Evolutionary conservation across 805 yeast genomes (phyloP), one percentile per base, ranked within the genome.

Genomic region (Myxozyma monticola): DNA sequence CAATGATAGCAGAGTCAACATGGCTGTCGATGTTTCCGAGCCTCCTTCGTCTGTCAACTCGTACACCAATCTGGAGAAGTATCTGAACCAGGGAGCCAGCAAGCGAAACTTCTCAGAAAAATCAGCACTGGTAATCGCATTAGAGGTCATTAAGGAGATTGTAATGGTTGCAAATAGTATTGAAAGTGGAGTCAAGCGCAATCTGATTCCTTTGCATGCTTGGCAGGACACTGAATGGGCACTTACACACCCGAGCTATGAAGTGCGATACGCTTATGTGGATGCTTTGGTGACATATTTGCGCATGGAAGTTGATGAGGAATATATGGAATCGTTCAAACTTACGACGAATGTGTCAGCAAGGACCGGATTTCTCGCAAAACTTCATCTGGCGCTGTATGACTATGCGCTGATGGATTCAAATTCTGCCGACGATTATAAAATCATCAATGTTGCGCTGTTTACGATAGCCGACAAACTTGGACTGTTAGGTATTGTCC

Each of bases 341-440:
- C 29, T 33, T 24, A 33, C 28, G 17, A 29, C 25, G 42, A 36
- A 29, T 10, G 39, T 40, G 25, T 22, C 42, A 15, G 17, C 49
- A n/a, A 10, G 10, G 33, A 24, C 31, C 15, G 57, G 50, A n/a
- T 51, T 43, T 29, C 14, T 52, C 21, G 45, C 52, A 14, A 26
- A 36, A 26, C 36, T 49, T 18, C 46, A 52, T 30, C 21, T 37
- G 24, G 48, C 51, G 24, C n/a, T 51, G 17, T 47, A 46, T 20
- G 49, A 42, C 33, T 44, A 37, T 38, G 37, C 31, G 9, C n/a
- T 51, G 26, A 33, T 20, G n/a, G 42, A 46, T 5, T 12, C 43
- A 10, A 42, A 45, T 24, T 15, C 39, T 5, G 33, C n/a, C 4
- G 30, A 39, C 56, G 64, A 66, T 61, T 61, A 62, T 61, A 42